phyloP scores from a whole-genome alignment of 2,329 filamentous ascomycete species.

The Nothomitra cinnamomea region DNA sequence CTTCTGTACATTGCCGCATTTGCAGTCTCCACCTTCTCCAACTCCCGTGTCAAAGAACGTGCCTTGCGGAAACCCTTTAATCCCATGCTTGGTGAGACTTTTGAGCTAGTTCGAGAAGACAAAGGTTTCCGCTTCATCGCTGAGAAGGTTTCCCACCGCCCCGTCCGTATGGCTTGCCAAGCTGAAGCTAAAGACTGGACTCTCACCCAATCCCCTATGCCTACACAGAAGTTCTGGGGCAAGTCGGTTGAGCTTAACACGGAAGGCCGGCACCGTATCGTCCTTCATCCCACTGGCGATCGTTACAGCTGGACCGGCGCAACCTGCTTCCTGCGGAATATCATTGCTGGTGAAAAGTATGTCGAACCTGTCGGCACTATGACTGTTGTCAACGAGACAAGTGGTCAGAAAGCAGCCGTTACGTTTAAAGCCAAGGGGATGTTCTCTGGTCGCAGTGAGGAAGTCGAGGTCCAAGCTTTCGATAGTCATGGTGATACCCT shows the following conservation, averaged over 20 bases:
- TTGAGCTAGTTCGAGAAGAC: slow-evolving; percentile 76
- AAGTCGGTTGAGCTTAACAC: slow-evolving; percentile 91
- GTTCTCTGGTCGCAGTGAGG: slow-evolving; percentile 89
- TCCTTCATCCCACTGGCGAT: slow-evolving; percentile 60
- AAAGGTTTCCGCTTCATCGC: slow-evolving; percentile 80
- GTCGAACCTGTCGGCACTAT: slow-evolving; percentile 87
- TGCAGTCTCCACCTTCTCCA: slow-evolving; percentile 73
- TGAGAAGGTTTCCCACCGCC: slow-evolving; percentile 87
- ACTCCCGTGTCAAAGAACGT: slow-evolving; percentile 69
- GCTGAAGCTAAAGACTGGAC: slow-evolving; percentile 78
- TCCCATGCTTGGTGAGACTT: slow-evolving; percentile 90
- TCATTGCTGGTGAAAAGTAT: slow-evolving; percentile 96
- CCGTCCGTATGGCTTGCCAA: slow-evolving; percentile 83
- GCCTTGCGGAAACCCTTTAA: slow-evolving; percentile 95
- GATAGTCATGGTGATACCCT: slow-evolving; percentile 47
- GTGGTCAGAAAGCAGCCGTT: slow-evolving; percentile 64
- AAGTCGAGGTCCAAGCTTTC: slow-evolving; percentile 62
- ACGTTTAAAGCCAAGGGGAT: slow-evolving; percentile 93
- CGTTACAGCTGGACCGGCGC: slow-evolving; percentile 78
- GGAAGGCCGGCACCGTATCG: slow-evolving; percentile 68
- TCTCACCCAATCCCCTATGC: slow-evolving; percentile 70
- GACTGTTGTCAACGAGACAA: slow-evolving; percentile 69
- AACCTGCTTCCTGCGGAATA: slow-evolving; percentile 83
- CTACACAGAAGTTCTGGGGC: slow-evolving; percentile 96
- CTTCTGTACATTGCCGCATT: slow-evolving; percentile 79